These are phyloP conservation scores for Pseudogymnoascus sp. DNA, from an alignment of 2,329 filamentous ascomycete genomes.

Conservation along the genomic window DNA sequence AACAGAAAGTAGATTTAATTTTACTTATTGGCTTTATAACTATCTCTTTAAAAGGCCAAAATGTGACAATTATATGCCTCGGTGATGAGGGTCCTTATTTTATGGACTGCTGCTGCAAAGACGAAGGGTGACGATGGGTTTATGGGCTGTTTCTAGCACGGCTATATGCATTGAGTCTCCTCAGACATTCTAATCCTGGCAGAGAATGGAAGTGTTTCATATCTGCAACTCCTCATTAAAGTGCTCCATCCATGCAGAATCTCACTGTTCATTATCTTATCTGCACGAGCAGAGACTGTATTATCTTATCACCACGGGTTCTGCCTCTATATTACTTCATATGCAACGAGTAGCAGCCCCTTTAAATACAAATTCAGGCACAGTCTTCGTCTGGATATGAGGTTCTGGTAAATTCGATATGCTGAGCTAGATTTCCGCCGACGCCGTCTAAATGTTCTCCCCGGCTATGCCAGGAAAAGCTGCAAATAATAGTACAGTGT, in stretches of 20 bases:
- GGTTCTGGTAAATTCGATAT: not conserved
- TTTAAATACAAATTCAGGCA: not conserved
- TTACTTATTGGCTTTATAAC: not conserved
- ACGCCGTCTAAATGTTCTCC: not conserved
- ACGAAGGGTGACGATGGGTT: not conserved
- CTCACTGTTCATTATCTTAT: not conserved
- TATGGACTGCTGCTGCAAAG: not conserved
- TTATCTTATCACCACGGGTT: not conserved
- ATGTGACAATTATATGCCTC: not conserved
- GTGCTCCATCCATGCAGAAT: not conserved
- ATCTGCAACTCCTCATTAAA: not conserved
- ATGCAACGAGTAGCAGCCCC: not conserved
- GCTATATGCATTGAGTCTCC: not conserved
- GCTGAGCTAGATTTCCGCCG: not conserved
- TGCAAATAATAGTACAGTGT: not conserved
- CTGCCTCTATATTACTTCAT: not conserved
- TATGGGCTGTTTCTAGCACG: not conserved
- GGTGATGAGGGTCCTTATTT: not conserved
- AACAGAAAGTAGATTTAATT: not conserved
- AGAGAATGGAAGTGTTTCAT: not conserved
- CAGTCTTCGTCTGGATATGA: not conserved
- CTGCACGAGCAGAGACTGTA: not conserved
- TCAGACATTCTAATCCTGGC: not conserved
- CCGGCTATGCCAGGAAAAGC: not conserved
- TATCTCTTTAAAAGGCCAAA: not conserved